Conservation (phyloP, 2,329 filamentous ascomycete species). For the Akanthomyces muscarius region DNA sequence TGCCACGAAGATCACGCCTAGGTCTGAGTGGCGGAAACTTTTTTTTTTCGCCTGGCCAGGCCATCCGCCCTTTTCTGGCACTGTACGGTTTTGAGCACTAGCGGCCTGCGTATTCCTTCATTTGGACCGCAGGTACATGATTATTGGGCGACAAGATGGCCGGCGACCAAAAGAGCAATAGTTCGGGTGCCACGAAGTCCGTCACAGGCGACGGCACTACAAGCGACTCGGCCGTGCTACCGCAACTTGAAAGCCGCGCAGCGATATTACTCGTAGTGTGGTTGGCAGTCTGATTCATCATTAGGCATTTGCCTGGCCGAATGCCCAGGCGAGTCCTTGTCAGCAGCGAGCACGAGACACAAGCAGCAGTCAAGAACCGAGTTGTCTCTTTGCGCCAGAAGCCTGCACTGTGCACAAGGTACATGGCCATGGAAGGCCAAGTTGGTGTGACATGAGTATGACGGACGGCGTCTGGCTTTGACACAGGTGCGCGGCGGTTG, state of each 20-base stretch:
- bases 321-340: too few relatives aligned
- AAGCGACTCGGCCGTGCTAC: neutral
- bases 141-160: conserved; percentile 9
- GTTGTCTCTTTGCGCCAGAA: neutral
- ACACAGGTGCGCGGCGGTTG: conserved; percentile 1
- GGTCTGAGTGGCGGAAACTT: neutral
- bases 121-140: conserved; percentile 13
- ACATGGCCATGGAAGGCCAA: neutral
- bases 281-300: too few relatives aligned
- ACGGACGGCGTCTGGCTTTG: neutral
- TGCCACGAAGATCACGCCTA: neutral
- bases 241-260: neutral
- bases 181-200: neutral
- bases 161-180: conserved; percentile 5
- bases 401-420: neutral
- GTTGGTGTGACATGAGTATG: neutral
- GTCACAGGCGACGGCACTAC: neutral
- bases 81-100: conserved; percentile 7
- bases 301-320: too few relatives aligned
- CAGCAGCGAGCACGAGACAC: too few relatives aligned
- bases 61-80: neutral
- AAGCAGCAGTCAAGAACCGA: neutral
- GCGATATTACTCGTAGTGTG: too few relatives aligned
- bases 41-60: neutral
- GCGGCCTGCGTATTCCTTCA: conserved; percentile 13